These are phyloP conservation scores for Setaria italica DNA, from an alignment of 202 grass and related monocot genomes.

Conservation along the genomic window DNA sequence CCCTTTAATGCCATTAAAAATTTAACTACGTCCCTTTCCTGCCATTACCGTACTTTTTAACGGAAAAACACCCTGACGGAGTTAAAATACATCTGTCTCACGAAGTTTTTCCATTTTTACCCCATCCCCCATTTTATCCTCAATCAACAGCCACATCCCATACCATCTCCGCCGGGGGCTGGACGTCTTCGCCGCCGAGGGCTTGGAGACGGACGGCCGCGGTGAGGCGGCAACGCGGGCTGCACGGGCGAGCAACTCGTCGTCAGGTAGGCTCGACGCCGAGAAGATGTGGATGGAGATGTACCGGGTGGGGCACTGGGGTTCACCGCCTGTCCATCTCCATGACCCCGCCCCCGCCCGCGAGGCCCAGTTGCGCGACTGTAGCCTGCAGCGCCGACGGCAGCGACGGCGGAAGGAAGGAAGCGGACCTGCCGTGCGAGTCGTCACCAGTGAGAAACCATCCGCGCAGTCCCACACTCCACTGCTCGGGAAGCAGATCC, in stretches of 20 bases:
- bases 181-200: neutral
- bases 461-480: neutral
- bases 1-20: too few species aligned
- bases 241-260: conserved; percentile 28
- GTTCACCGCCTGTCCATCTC: conserved; percentile 92
- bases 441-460: neutral
- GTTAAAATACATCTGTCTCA: too few species aligned
- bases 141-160: too few species aligned
- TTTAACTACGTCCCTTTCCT: too few species aligned
- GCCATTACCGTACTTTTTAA: too few species aligned
- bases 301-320: conserved; percentile 89
- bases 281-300: conserved; percentile 84
- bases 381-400: conserved; percentile 22
- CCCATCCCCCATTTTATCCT: too few species aligned
- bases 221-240: neutral
- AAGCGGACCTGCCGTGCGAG: conserved; percentile 17
- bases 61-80: too few species aligned
- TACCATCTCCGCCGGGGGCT: neutral
- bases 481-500: neutral
- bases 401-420: conserved; percentile 5
- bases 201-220: neutral
- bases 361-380: neutral
- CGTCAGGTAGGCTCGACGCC: conserved; percentile 44
- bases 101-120: too few species aligned
- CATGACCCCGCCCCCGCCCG: conserved; percentile 1